Evolutionary conservation across 2,329 filamentous ascomycete genomes (phyloP), one percentile per base, ranked within the genome.

Genomic region (Epichloe uncinata): DNA sequence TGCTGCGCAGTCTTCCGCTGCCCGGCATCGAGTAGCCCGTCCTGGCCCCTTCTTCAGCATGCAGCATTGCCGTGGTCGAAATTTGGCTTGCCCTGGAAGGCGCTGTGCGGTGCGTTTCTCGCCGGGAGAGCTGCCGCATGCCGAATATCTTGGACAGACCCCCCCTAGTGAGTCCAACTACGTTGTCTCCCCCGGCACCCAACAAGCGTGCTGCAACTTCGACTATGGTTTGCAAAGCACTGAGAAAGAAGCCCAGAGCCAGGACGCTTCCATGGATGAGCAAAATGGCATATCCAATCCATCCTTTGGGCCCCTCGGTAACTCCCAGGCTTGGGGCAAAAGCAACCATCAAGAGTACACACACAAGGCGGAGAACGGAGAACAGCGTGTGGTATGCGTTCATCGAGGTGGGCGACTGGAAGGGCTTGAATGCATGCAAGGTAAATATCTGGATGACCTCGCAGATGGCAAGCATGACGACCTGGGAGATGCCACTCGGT

Each of bases 321-420:
- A 96, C 82, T 20, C 81, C 83, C 3, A 98, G 74, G 1, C 85
- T 84, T 1, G 91, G 88, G 12, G 90, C 81, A 64, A 98, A 98
- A 1, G 90, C 74, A 35, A 89, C 79, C 73, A 86, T 88, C 49
- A 91, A 70, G 49, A 91, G 71, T 44, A 89, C 77, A 0, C 84
- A 84, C 45, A 87, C 68, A 34, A 96, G 82, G 35, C 93, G 82
- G 13, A 95, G 72, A 2, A 77, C 70, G 0, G 89, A 80, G 65
- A 96, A 95, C 54, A 89, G 80, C 2, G 85, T 87, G 60, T 97
- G 90, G 57, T 96, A 96, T 9, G 87, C 81, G 62, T 97, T 97
- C 93, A 98, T 98, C 30, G 91, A 96, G 0, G 93, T 97, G 20
- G 90, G 82, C 2, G 83, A 82, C 53, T 91, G 84, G 61, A 94